Evolutionary conservation across 441 rosid genomes (phyloP), one percentile per base, ranked within the genome.

Genomic region (Croton laevigatus): DNA sequence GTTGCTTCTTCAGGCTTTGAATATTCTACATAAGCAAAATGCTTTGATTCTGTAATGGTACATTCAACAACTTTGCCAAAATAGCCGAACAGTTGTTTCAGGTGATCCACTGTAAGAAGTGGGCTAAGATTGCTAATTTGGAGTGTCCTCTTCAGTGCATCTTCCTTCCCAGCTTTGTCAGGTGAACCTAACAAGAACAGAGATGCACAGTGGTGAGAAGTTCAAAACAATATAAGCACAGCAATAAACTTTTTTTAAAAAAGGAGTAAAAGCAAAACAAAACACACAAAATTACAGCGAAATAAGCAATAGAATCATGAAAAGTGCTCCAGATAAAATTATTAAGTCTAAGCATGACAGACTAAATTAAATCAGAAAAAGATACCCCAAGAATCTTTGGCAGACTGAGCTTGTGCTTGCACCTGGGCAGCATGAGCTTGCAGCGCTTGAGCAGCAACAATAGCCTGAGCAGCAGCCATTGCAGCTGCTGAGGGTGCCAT

Each of bases 401-500:
- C 75, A 51, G 91, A 87, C 71, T 87, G 91, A 65, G 88, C 75
- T 52, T 91, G 96, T 8, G 98, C 98, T 85, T 93, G 97, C 81
- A 90, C 79, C 85, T 96, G 98, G 59, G 96, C 87, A 79, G 99
- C 98, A 89, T 96, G 98, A 36, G 99, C 98, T 80, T 96, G 98
- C 82, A 96, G 96, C 16, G 98, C 97, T 81, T 96, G 96, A 11
- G 97, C 99, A 16, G 99, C 98, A 80, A 96, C 96, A 78, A 96
- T 96, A 55, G 97, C 98, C 80, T 93, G 99, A 69, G 99, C 99
- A 81, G 98, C 98, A 86, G 97, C 98, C 99, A 93, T 96, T 64
- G 99, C 99, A 68, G 98, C 99, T 45, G 98, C 97, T 38, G 99
- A 96, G 83, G 98, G 98, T 14, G 99, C 96, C 97, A 93, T 93